A percentile compares a stretch with the other conserved stretches of the same genome.
Conservation (phyloP, 805 yeast species). For the Candida caryicola region DNA sequence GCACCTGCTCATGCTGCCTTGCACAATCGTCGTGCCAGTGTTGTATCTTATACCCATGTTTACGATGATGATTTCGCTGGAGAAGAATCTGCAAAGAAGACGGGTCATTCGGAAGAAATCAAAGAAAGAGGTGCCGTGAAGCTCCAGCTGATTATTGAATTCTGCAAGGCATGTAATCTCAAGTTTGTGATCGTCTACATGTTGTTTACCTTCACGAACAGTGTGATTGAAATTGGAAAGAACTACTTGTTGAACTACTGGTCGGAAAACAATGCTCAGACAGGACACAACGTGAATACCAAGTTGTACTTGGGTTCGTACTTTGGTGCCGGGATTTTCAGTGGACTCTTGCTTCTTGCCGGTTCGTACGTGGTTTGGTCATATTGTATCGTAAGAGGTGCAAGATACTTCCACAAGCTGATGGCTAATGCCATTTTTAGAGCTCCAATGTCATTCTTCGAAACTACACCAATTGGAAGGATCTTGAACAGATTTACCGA, state of each 20-base stretch:
- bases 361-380: slow-evolving; percentile 50
- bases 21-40: slow-evolving; percentile 18
- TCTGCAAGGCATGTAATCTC: slow-evolving; percentile 53
- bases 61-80: slow-evolving; percentile 15
- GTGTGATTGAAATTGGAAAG: slow-evolving; percentile 37
- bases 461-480: slow-evolving; percentile 67
- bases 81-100: slow-evolving; percentile 12
- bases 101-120: slow-evolving; percentile 24
- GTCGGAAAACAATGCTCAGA: slow-evolving; percentile 54
- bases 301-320: slow-evolving; percentile 51
- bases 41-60: slow-evolving; percentile 22
- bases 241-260: slow-evolving; percentile 68
- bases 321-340: slow-evolving; percentile 14
- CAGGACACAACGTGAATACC: slow-evolving; percentile 41
- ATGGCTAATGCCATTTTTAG: slow-evolving; percentile 54
- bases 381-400: slow-evolving; percentile 54
- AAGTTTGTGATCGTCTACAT: slow-evolving; percentile 23
- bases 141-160: slow-evolving; percentile 49
- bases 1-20: too few relatives aligned
- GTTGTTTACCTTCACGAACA: slow-evolving; percentile 41
- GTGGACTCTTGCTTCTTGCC: slow-evolving; percentile 49
- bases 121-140: slow-evolving; percentile 62
- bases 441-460: slow-evolving; percentile 67
- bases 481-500: slow-evolving; percentile 63
- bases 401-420: slow-evolving; percentile 51